Evolutionary conservation across 2,329 filamentous ascomycete genomes (phyloP), one percentile per base, ranked within the genome.

Genomic region (Fusarium paranaense): DNA sequence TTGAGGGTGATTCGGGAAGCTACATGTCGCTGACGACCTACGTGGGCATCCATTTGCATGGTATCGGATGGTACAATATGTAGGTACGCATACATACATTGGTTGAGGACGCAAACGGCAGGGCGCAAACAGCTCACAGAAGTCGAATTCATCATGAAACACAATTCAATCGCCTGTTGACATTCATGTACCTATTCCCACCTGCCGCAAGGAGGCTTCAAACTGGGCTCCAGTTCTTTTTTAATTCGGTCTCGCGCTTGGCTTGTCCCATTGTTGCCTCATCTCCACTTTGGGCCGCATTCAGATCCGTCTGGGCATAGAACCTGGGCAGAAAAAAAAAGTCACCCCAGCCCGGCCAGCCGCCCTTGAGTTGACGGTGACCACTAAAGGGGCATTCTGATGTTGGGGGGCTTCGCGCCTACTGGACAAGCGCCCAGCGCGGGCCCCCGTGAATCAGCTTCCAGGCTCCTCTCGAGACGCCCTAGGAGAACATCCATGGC

Each of bases 211-310:
- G 42, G 42, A 45, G 42, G 42, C 42, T 45, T 50, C 22, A 25
- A 50, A 11, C 45, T 27, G 45, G 45, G 45, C 14, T 50, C 45
- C 45, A 50, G 45, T 62, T 62, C 33, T 60, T 54, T 56, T 69
- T 42, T 62, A 72, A 71, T 63, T 73, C 32, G 62, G 59, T 65
- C 67, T 61, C 47, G 56, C 57, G 47, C 61, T 70, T 69, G 59
- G 50, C 68, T 66, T 69, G 47, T 50, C 54, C 67, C 61, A 64
- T 70, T 74, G 68, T 72, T 70, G 69, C 72, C 69, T 64, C 72
- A 74, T 75, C 72, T 50, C 72, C 72, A 74, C 72, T 70, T 74
- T 74, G 62, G 72, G 72, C 72, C 72, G 72, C 72, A 74, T 72
- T 70, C 71, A 64, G 40, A 64, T 68, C 50, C 38, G 42, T 25